A percentile compares a stretch with the other conserved stretches of the same genome.
phyloP scores from a whole-genome alignment of 345 rosid species.

The Trapa bicornis region DNA sequence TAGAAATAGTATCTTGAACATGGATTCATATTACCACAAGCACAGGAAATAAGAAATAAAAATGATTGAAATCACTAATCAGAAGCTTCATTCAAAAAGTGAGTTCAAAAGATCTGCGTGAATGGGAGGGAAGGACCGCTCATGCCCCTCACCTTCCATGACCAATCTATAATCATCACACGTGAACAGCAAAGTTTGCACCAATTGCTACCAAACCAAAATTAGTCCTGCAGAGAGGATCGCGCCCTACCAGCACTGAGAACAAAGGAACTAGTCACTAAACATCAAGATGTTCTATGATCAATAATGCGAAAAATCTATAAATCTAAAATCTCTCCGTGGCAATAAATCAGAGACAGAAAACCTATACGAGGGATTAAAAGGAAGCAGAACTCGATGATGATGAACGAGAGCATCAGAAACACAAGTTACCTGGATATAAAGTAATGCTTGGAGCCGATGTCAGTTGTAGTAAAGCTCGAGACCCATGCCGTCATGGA shows the following conservation, averaged over 20 bases:
- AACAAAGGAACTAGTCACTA: background rate
- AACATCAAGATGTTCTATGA: background rate
- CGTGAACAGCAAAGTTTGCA: background rate
- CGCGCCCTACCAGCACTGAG: background rate
- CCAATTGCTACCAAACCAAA: background rate
- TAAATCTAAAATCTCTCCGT: background rate
- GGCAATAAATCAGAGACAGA: background rate
- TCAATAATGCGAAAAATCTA: background rate
- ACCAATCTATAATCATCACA: background rate
- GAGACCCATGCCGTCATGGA: conserved; percentile 74
- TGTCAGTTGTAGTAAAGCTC: conserved; percentile 57
- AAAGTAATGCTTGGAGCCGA: background rate
- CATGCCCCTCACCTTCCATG: background rate
- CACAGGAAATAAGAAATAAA: background rate
- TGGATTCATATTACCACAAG: background rate
- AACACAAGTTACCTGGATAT: background rate
- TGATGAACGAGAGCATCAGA: background rate
- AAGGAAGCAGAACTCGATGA: background rate
- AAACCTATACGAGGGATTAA: no score
- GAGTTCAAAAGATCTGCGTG: background rate
- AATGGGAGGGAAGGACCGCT: background rate
- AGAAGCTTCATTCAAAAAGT: background rate
- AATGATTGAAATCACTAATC: background rate
- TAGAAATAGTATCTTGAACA: background rate
- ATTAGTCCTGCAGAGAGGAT: background rate